A percentile compares a stretch with the other conserved stretches of the same genome.
Evolutionary conservation across 768 basidiomycete genomes (phyloP).

Genomic region (Hygrocybe coccinea): DNA sequence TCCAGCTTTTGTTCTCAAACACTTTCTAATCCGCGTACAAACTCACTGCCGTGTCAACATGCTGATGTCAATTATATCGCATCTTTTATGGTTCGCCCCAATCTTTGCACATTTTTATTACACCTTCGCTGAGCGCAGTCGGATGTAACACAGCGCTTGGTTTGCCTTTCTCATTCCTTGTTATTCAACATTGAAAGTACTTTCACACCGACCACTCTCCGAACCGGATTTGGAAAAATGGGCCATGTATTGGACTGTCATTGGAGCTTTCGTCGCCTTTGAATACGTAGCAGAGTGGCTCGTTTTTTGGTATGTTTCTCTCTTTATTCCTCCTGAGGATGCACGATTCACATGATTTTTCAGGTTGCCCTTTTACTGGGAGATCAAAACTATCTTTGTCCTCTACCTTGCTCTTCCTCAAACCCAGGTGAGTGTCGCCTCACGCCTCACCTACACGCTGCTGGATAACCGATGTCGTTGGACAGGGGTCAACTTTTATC

Average conservation of each 20-base stretch:
- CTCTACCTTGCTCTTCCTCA: conserved; percentile 67
- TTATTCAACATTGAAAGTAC: conserved; percentile 63
- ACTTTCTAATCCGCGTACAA: too few species aligned
- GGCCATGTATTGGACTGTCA: conserved; percentile 60
- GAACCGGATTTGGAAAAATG: conserved; percentile 54
- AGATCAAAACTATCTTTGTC: conserved; percentile 61
- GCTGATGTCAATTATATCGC: conserved; percentile 45
- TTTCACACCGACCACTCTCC: conserved; percentile 47
- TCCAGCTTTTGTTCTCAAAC: too few species aligned
- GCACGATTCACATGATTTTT: conserved; percentile 12
- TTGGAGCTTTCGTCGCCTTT: conserved; percentile 55
- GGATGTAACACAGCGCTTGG: conserved; percentile 62
- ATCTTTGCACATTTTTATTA: background rate
- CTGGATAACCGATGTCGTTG: background rate
- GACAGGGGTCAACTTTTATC: conserved; percentile 63
- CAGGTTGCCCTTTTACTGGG: conserved; percentile 78
- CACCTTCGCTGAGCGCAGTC: background rate
- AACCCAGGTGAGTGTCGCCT: conserved; percentile 46
- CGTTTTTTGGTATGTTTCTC: conserved; percentile 52
- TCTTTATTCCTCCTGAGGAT: conserved; percentile 9
- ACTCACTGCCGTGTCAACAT: background rate
- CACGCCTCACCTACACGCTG: conserved; percentile 5
- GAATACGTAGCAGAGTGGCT: conserved; percentile 62
- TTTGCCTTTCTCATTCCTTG: conserved; percentile 63
- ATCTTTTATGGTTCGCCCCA: conserved; percentile 41